Evolutionary conservation across 2,329 filamentous ascomycete genomes (phyloP).

Genomic region (Curvularia sp.): DNA sequence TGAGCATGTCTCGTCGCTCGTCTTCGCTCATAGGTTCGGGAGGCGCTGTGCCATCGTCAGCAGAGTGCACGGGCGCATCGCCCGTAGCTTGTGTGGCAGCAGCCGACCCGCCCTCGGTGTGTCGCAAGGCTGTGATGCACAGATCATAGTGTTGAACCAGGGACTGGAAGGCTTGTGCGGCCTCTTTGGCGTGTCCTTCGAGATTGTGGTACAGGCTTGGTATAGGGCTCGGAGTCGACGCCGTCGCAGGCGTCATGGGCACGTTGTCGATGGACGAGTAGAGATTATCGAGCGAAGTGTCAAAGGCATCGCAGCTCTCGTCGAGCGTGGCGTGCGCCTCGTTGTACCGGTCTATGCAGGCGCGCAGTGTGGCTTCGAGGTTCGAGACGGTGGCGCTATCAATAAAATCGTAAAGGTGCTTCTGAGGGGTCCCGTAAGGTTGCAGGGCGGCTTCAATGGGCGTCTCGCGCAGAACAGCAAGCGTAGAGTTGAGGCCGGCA

Average conservation of each 20-base stretch:
- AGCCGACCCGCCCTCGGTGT: slow-evolving; percentile 72
- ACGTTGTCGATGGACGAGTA: slow-evolving; percentile 47
- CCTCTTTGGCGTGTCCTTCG: slow-evolving; percentile 77
- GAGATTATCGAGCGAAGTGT: slow-evolving; percentile 67
- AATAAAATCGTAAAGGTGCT: slow-evolving; percentile 77
- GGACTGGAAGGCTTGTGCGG: slow-evolving; percentile 81
- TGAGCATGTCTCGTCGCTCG: slow-evolving; percentile 83
- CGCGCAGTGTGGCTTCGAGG: slow-evolving; percentile 71
- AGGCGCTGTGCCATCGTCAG: slow-evolving; percentile 50
- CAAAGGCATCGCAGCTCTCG: slow-evolving; percentile 69
- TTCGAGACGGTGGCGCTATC: slow-evolving; percentile 73
- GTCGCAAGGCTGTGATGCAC: slow-evolving; percentile 88
- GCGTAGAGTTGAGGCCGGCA: slow-evolving; percentile 68
- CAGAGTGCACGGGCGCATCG: slow-evolving; percentile 42
- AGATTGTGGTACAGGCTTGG: slow-evolving; percentile 61
- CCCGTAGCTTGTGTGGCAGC: slow-evolving; percentile 55
- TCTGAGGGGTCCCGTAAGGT: slow-evolving; percentile 58
- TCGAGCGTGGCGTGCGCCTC: slow-evolving; percentile 68
- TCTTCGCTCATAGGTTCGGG: slow-evolving; percentile 75
- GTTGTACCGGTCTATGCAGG: slow-evolving; percentile 74
- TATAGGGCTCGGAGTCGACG: slow-evolving; percentile 51
- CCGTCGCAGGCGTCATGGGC: slow-evolving; percentile 39
- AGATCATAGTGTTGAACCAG: slow-evolving; percentile 90
- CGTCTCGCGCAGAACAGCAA: slow-evolving; percentile 69
- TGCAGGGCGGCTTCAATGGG: slow-evolving; percentile 70